phyloP scores from a whole-genome alignment of 345 rosid genomes.

The Brassica nigra region DNA sequence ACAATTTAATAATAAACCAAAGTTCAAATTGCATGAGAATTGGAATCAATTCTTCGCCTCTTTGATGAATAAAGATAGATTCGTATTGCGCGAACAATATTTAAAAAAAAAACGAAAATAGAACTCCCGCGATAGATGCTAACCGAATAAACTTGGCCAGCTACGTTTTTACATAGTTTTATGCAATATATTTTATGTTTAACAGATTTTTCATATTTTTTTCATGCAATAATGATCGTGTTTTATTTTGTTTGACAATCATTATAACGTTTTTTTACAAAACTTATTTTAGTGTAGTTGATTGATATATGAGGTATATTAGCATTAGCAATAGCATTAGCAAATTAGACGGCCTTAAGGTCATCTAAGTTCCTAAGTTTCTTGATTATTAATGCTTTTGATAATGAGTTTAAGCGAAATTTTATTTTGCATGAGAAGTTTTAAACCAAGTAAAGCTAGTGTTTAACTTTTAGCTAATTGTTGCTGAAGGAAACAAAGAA shows the following conservation, averaged over 20 bases:
- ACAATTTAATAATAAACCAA: slow-evolving; percentile 22
- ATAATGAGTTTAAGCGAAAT: neutral
- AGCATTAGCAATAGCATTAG: slow-evolving; percentile 2
- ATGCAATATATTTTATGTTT: slow-evolving; percentile 2
- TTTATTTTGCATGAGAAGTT: neutral
- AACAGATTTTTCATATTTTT: neutral
- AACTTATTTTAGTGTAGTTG: neutral
- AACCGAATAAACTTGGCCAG: slow-evolving; percentile 37
- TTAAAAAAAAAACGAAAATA: slow-evolving; percentile 24
- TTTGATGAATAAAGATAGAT: slow-evolving; percentile 60
- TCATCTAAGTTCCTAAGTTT: neutral
- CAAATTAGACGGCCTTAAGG: slow-evolving; percentile 6
- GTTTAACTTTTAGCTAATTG: slow-evolving; percentile 63
- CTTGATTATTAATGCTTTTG: neutral
- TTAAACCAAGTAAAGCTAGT: slow-evolving; percentile 48
- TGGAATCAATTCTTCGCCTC: slow-evolving; percentile 84
- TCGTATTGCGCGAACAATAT: slow-evolving; percentile 45
- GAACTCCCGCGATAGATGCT: slow-evolving; percentile 47
- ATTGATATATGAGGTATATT: neutral
- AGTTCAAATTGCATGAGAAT: slow-evolving; percentile 43
- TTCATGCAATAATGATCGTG: neutral
- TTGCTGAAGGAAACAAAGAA: slow-evolving; percentile 38
- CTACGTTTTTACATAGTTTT: slow-evolving; percentile 16
- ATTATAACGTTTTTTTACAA: slow-evolving; percentile 5
- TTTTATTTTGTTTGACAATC: neutral